Conservation (phyloP, 2,329 filamentous ascomycete genomes). For the Epichloe hybrida region DNA sequence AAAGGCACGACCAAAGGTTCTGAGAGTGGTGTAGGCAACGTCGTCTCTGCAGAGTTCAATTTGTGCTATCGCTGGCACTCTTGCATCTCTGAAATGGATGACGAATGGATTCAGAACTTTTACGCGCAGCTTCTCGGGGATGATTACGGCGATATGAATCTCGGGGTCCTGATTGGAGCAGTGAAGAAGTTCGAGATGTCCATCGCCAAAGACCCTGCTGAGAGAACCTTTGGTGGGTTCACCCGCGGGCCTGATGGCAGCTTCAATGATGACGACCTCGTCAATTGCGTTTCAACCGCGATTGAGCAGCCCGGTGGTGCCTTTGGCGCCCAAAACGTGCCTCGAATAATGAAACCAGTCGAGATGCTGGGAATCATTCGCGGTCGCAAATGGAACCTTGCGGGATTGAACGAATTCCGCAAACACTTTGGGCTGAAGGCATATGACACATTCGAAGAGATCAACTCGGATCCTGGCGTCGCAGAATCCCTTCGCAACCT, state of each 20-base stretch:
- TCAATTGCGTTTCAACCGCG: slow-evolving; percentile 51
- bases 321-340: slow-evolving; percentile 62
- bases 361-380: slow-evolving; percentile 74
- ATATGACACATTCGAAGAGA: slow-evolving; percentile 68
- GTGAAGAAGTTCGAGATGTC: slow-evolving; percentile 48
- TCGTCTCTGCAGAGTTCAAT: slow-evolving; percentile 81
- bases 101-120: slow-evolving; percentile 64
- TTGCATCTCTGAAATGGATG: slow-evolving; percentile 56
- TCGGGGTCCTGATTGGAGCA: slow-evolving; percentile 47
- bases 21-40: slow-evolving; percentile 63
- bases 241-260: slow-evolving; percentile 50
- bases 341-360: slow-evolving; percentile 57
- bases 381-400: slow-evolving; percentile 62
- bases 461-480: slow-evolving; percentile 64
- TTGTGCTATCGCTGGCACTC: slow-evolving; percentile 82
- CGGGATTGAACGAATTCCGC: slow-evolving; percentile 72
- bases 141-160: slow-evolving; percentile 41
- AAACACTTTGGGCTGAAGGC: slow-evolving; percentile 67
- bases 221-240: slow-evolving; percentile 56
- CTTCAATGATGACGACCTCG: slow-evolving; percentile 66
- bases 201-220: slow-evolving; percentile 51
- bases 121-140: slow-evolving; percentile 45
- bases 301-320: slow-evolving; percentile 67
- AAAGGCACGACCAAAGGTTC: slow-evolving; percentile 41
- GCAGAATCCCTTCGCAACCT: slow-evolving; percentile 51